phyloP scores from a whole-genome alignment of 495 filamentous ascomycete genomes.

The Annulohypoxylon stygium region DNA sequence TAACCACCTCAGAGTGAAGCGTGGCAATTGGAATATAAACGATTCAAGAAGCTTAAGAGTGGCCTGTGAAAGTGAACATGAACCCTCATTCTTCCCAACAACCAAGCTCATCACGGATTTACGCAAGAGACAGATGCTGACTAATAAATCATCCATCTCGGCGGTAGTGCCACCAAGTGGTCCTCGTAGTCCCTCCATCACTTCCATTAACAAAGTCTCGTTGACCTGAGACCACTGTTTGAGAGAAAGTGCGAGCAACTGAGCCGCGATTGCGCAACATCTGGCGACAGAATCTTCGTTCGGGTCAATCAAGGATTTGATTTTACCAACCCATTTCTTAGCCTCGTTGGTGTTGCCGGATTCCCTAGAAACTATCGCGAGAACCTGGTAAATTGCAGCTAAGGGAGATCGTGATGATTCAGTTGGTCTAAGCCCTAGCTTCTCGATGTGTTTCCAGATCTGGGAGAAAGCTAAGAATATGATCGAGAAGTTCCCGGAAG shows the following conservation, averaged over 20 bases:
- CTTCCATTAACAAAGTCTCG: constrained; percentile 58
- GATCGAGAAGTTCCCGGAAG: constrained; percentile 51
- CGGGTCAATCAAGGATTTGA: constrained; percentile 50
- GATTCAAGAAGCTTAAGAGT: constrained; percentile 57
- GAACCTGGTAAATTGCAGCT: constrained; percentile 56
- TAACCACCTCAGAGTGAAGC: constrained; percentile 67
- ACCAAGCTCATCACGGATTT: constrained; percentile 70
- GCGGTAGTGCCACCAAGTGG: constrained; percentile 70
- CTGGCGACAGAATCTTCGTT: constrained; percentile 60
- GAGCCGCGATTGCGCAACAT: constrained; percentile 58
- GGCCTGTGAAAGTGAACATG: constrained; percentile 6
- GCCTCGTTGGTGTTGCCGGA: constrained; percentile 59
- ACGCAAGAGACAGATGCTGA: constrained; percentile 72
- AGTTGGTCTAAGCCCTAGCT: constrained; percentile 35
- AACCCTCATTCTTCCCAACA: constrained; percentile 33
- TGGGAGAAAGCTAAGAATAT: constrained; percentile 43
- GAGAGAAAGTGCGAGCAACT: constrained; percentile 60
- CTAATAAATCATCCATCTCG: constrained; percentile 78
- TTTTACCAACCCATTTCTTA: constrained; percentile 61
- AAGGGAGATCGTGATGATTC: constrained; percentile 52
- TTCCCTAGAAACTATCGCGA: constrained; percentile 60
- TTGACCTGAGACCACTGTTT: constrained; percentile 50
- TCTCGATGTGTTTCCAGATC: constrained; percentile 50
- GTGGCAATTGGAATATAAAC: constrained; percentile 65
- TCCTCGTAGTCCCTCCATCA: constrained; percentile 67